Base-by-base conservation (phyloP, 2,329 filamentous ascomycete species). In the Trichoderma breve region DNA sequence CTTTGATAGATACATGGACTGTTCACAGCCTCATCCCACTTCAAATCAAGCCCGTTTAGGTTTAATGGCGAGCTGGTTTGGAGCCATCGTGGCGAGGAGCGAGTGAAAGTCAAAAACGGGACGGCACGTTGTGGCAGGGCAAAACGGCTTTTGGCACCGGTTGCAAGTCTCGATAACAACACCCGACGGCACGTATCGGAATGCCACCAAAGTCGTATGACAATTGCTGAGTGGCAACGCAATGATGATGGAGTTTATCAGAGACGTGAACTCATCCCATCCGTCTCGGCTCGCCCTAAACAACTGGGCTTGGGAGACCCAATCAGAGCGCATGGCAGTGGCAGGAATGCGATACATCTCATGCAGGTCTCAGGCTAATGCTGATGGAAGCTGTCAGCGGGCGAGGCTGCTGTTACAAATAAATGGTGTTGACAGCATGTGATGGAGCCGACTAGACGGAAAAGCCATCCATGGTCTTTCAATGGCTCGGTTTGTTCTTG, bases 331-430 rank as follows among this genome's bases (percentile, higher is more conserved):
- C 39, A 26, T 12, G 57, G 28, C 39, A 12, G 4, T 3, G 67
- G 28, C 43, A 70, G 57, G 67, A 70, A 70, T 70, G 67, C 39
- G 39, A 61, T 53, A 34, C 55, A 43, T 69, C 66, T 51, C 66
- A 69, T 61, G 26, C 55, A 61, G 12, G 55, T 32, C 28, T 24
- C 26, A 43, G 26, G 36, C 39, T 36, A 61, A 61, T 51, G n/a
- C 39, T 32, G 67, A 61, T 53, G 21, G 21, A 28, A 28, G 57
- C 21, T 70, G 28, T 28, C 43, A 36, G 28, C 39, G 30, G 28
- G 39, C 39, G 39, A 53, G 36, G 67, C 21, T 67, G 30, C 8
- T 36, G 43, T 32, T 26, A 30, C 43, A 11, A 12, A 36, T 63
- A 61, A 12, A 51, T 24, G 14, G n/a, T 21, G 9, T 34, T 53